Evolutionary conservation across 495 filamentous ascomycete genomes (phyloP).

Genomic region (Penicillium robsamsonii): DNA sequence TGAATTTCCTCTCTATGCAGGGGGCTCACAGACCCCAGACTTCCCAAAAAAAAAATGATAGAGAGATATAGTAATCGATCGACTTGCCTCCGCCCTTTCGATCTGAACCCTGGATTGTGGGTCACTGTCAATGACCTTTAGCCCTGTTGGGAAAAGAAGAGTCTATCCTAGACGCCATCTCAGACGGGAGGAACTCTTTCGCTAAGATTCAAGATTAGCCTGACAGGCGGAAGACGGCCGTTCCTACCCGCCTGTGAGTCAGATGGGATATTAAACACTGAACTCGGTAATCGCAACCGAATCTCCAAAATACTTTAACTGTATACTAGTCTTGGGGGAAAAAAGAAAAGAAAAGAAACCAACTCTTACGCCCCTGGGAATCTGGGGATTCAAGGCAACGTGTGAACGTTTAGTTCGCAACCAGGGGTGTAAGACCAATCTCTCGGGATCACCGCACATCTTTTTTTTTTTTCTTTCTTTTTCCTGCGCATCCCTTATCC

Average conservation of each 20-base stretch:
- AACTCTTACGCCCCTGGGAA: not conserved
- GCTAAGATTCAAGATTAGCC: constrained; percentile 10
- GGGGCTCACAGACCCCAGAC: not conserved
- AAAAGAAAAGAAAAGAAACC: not conserved
- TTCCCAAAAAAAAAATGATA: not conserved
- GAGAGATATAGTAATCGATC: constrained; percentile 2
- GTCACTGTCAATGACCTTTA: constrained; percentile 18
- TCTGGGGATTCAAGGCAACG: constrained; percentile 5
- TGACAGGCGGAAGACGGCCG: constrained; percentile 20
- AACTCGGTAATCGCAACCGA: constrained; percentile 30
- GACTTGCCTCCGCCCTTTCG: constrained; percentile 14
- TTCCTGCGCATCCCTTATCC: not conserved
- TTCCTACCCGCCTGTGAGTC: constrained; percentile 24
- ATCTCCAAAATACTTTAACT: not conserved
- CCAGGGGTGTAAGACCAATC: constrained; percentile 12
- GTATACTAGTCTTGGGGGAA: not conserved
- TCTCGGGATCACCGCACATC: constrained; percentile 17
- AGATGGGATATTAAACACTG: constrained; percentile 18
- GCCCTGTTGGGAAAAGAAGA: constrained; percentile 7
- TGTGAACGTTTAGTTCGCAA: constrained; percentile 6
- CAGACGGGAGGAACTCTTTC: not conserved
- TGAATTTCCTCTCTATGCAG: constrained; percentile 2
- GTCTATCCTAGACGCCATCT: constrained; percentile 5
- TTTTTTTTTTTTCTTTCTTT: not conserved
- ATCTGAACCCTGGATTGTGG: constrained; percentile 20